Conservation (phyloP, 345 rosid species). For the Psidium friedrichsthalianum region DNA sequence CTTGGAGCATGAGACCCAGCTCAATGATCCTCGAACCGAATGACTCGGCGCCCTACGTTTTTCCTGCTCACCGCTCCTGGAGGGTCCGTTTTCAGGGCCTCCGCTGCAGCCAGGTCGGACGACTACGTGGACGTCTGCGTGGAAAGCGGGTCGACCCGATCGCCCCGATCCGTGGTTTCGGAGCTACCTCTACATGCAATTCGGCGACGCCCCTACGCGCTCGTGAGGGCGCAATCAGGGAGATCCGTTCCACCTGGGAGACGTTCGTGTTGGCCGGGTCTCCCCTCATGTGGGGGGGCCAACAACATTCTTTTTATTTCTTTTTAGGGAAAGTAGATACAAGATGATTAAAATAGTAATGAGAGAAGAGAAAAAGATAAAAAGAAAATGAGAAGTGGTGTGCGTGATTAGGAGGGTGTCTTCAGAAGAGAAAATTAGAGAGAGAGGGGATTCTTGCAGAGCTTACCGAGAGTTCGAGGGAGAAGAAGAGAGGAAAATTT, state of each 20-base stretch:
- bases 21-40: constrained; percentile 55
- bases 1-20: constrained; percentile 76
- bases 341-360: no score
- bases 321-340: no score
- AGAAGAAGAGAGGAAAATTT: no score
- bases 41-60: constrained; percentile 35
- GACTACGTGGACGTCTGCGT: constrained; percentile 66
- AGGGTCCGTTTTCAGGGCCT: constrained; percentile 70
- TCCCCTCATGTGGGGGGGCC: no score
- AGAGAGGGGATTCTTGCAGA: no score
- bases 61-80: constrained; percentile 63
- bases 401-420: no score
- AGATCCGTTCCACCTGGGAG: constrained; percentile 40
- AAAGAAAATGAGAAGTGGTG: no score
- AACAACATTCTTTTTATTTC: no score
- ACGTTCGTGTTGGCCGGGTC: not conserved
- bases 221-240: constrained; percentile 67
- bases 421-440: no score
- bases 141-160: constrained; percentile 71
- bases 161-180: constrained; percentile 28
- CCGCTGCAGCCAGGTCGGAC: constrained; percentile 44
- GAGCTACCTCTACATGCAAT: constrained; percentile 41
- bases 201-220: constrained; percentile 51
- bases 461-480: no score
- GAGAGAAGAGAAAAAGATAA: no score